phyloP scores from a whole-genome alignment of 305 asterid species.

The Nicotiana rustica region DNA sequence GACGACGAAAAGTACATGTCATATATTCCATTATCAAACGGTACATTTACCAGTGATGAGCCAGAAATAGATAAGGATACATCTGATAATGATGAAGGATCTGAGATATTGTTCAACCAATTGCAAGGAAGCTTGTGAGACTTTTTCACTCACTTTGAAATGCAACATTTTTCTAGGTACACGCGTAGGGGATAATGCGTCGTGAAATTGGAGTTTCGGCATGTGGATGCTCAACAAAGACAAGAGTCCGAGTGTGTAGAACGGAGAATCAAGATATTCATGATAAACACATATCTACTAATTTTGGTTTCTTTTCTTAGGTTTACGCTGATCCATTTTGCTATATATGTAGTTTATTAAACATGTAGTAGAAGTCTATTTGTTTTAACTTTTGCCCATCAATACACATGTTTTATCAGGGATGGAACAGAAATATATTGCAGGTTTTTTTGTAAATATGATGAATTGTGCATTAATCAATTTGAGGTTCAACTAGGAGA shows the following conservation, averaged over 20 bases:
- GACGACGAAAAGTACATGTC: conserved; percentile 62
- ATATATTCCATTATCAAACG: conserved; percentile 44
- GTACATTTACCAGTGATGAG: conserved; percentile 32
- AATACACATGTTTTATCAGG: conserved; percentile 11
- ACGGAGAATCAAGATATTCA: conserved; percentile 9
- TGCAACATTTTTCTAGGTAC: conserved; percentile 2
- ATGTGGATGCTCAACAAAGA: not conserved
- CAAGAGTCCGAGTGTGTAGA: conserved; percentile 7
- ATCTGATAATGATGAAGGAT: conserved; percentile 49
- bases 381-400: not conserved
- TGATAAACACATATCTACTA: conserved; percentile 19
- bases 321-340: not conserved
- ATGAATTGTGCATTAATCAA: not conserved
- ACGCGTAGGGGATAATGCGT: not conserved
- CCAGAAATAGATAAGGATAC: conserved; percentile 35
- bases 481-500: conserved; percentile 6
- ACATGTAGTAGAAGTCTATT: conserved; percentile 1
- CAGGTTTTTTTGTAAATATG: conserved; percentile 4
- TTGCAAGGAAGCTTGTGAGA: conserved; percentile 65
- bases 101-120: conserved; percentile 53
- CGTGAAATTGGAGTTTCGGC: not conserved
- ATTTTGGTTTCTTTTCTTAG: not conserved
- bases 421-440: not conserved
- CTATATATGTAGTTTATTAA: conserved; percentile 19
- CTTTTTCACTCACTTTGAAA: conserved; percentile 43